These are phyloP conservation scores for Bretschneidera sinensis DNA, from an alignment of 345 rosid genomes.

Conservation along the genomic window DNA sequence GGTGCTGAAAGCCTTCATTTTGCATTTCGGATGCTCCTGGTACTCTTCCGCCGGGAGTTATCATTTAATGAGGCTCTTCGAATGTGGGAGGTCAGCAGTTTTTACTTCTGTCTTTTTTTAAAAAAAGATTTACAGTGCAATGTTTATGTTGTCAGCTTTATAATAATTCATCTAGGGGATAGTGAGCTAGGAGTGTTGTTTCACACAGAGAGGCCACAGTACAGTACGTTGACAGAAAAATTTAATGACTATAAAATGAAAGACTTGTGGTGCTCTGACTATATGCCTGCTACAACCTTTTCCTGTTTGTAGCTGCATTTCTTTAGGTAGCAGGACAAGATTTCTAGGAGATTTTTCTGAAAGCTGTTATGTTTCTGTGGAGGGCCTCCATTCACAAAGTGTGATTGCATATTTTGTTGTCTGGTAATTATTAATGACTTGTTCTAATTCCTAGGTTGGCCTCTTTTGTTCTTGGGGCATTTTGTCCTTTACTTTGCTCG, in stretches of 20 bases:
- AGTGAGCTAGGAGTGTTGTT: neutral
- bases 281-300: neutral
- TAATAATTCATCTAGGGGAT: conserved; percentile 1
- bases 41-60: conserved; percentile 77
- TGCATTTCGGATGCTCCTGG: conserved; percentile 91
- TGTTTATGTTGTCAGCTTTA: neutral
- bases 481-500: no score
- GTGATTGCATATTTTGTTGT: neutral
- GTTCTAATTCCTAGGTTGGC: no score
- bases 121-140: no score
- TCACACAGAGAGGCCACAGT: neutral
- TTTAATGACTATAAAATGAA: neutral
- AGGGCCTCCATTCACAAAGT: no score
- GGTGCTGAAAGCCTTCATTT: conserved; percentile 98
- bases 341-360: neutral
- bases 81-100: conserved; percentile 88
- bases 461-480: no score
- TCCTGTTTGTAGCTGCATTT: neutral
- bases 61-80: conserved; percentile 75
- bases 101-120: neutral
- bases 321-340: neutral
- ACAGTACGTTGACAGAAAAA: neutral
- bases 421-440: neutral
- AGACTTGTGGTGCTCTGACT: neutral
- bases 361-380: neutral